Evolutionary conservation across 371 early-diverging fungal species (phyloP), one percentile per base, ranked within the genome.

Genomic region (Mortierella sp.): DNA sequence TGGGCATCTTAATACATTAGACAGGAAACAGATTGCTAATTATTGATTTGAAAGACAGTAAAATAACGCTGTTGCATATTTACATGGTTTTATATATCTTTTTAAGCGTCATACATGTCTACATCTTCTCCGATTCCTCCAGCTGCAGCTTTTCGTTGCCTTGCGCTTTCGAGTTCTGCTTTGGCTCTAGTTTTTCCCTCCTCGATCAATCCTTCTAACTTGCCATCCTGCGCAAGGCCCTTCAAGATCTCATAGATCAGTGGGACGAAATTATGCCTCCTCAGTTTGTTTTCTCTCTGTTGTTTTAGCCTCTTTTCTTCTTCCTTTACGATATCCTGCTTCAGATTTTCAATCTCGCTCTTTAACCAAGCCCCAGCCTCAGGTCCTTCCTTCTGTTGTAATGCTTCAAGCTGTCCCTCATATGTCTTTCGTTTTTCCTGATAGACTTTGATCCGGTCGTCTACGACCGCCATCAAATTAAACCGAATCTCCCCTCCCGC

Each of bases 191-290:
- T 85, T 72, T 86, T 85, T 1, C 94, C 92, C 32, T 85, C 84
- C 6, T 84, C 84, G 4, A 92, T 84, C 41, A 91, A 77, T 9
- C 83, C 77, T 6, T 80, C 82, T 58, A 96, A 70, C 52, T 87
- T 83, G 24, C 90, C 90, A 47, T 89, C 88, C 53, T 89, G 86
- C 2, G 94, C 94, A 73, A 95, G 83, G 4, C 86, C 86, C n/a
- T 87, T 85, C 50, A 93, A 61, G 40, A 96, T 72, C 53, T 92
- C 87, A 65, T 93, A 91, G 16, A 93, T 90, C 62, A 95, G 69
- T 5, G 95, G 96, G 58, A 96, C 89, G 81, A 94, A 96, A 71
- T 96, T 96, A 67, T 95, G 96, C 57, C 92, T 88, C 47, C 96
- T 85, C 57, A 94, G 72, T 38, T 86, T 83, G 66, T 96, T 96